Evolutionary conservation across 2,329 filamentous ascomycete species (phyloP).

Genomic region (Acrocalymma vagum): DNA sequence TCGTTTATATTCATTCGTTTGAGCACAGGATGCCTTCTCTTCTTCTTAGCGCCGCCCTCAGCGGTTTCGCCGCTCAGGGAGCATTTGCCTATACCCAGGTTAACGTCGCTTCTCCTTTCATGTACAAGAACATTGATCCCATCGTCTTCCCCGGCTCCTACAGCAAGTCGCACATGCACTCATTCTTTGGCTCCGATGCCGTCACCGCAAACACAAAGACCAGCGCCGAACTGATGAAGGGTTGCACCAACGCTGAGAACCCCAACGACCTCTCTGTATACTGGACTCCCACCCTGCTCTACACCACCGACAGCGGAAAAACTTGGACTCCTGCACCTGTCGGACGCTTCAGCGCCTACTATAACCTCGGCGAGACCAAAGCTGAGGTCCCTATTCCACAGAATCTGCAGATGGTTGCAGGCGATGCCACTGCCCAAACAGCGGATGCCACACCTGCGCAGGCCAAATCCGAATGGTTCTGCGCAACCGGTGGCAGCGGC

Average conservation of each 20-base stretch:
- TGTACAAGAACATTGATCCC: slow-evolving; percentile 57
- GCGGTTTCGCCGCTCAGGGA: slow-evolving; percentile 29
- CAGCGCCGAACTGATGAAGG: slow-evolving; percentile 49
- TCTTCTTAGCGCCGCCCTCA: slow-evolving; percentile 30
- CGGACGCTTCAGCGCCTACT: slow-evolving; percentile 57
- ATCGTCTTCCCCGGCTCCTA: slow-evolving; percentile 53
- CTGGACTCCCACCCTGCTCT: slow-evolving; percentile 56
- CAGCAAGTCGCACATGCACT: slow-evolving; percentile 53
- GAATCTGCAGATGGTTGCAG: slow-evolving; percentile 53
- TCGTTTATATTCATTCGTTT: slow-evolving; percentile 8
- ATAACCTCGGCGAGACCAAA: slow-evolving; percentile 51
- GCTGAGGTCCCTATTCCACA: slow-evolving; percentile 58
- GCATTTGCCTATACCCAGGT: slow-evolving; percentile 45
- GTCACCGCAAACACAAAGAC: slow-evolving; percentile 50
- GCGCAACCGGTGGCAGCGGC: slow-evolving; percentile 27
- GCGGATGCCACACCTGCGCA: slow-evolving; percentile 25
- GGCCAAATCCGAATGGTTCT: slow-evolving; percentile 37
- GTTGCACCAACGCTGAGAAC: slow-evolving; percentile 57
- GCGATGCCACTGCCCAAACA: slow-evolving; percentile 46
- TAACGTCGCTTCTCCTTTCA: slow-evolving; percentile 46
- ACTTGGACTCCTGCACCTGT: slow-evolving; percentile 42
- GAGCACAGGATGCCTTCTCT: slow-evolving; percentile 41
- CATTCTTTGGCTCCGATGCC: slow-evolving; percentile 56
- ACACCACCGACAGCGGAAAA: slow-evolving; percentile 44
- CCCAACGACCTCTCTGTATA: slow-evolving; percentile 58